Evolutionary conservation across 2,329 filamentous ascomycete genomes (phyloP).

Genomic region (Exophiala sp.): DNA sequence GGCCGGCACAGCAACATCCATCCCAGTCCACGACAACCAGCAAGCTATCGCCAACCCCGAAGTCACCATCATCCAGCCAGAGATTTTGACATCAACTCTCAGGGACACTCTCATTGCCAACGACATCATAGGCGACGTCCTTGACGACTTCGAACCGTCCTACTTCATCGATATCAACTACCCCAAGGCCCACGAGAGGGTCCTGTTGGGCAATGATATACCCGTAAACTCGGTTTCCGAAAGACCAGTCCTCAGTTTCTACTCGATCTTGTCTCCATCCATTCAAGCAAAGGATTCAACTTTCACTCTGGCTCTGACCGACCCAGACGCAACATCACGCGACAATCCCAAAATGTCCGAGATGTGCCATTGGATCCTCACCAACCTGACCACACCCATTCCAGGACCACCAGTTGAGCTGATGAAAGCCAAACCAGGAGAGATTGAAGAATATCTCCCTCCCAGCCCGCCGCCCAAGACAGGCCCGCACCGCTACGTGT

Average conservation of each 20-base stretch:
- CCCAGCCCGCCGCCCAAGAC: conserved; percentile 55
- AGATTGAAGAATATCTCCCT: conserved; percentile 50
- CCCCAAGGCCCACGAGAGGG: conserved; percentile 41
- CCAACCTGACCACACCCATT: conserved; percentile 28
- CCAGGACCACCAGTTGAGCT: conserved; percentile 7
- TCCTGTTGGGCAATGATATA: conserved; percentile 55
- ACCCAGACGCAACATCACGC: conserved; percentile 57
- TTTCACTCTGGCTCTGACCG: conserved; percentile 53
- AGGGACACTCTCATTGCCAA: conserved; percentile 28
- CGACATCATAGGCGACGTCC: conserved; percentile 41
- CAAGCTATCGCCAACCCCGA: conserved; percentile 1
- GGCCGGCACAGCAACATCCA: not conserved
- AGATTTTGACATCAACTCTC: conserved; percentile 19
- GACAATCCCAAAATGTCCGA: conserved; percentile 54
- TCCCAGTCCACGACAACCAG: conserved; percentile 5
- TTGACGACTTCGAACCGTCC: conserved; percentile 57
- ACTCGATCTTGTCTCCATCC: conserved; percentile 30
- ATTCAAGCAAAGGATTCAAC: conserved; percentile 29
- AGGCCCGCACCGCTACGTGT: conserved; percentile 57
- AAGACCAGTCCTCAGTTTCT: conserved; percentile 40
- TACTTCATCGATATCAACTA: conserved; percentile 51
- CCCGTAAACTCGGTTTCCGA: conserved; percentile 42
- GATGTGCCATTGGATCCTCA: conserved; percentile 55
- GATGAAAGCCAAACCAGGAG: conserved; percentile 29
- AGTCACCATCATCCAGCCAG: conserved; percentile 3